Evolutionary conservation across 2,329 filamentous ascomycete genomes (phyloP).

Genomic region (Cladosporium colombiae): DNA sequence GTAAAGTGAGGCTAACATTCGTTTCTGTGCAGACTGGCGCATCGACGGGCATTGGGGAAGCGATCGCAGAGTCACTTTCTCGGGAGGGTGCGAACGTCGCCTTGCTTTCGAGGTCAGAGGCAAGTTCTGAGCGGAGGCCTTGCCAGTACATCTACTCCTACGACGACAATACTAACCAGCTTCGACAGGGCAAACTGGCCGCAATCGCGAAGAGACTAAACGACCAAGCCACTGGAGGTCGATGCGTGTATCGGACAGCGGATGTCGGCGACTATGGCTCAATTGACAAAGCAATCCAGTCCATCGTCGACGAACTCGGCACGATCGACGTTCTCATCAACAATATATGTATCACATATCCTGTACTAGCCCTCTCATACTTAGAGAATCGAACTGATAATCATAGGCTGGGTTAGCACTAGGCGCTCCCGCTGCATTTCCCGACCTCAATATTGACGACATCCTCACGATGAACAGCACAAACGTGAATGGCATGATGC

Average conservation of each 20-base stretch:
- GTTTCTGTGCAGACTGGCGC: neutral
- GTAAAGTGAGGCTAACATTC: neutral
- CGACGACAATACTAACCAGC: neutral
- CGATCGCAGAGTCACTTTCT: neutral
- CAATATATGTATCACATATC: slow-evolving; percentile 34
- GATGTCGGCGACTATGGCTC: slow-evolving; percentile 40
- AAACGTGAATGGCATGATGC: slow-evolving; percentile 53
- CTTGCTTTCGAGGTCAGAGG: neutral
- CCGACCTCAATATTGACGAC: slow-evolving; percentile 41
- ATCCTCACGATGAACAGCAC: slow-evolving; percentile 50
- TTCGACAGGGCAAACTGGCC: neutral
- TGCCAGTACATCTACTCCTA: neutral
- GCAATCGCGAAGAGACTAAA: neutral
- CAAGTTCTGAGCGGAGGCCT: neutral
- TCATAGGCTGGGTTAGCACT: slow-evolving; percentile 46
- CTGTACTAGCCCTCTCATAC: no score
- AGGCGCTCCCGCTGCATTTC: slow-evolving; percentile 47
- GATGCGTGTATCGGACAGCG: slow-evolving; percentile 33
- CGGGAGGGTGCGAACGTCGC: neutral
- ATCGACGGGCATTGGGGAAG: neutral
- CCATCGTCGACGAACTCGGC: slow-evolving; percentile 37
- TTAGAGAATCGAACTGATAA: no score
- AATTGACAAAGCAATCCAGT: slow-evolving; percentile 35
- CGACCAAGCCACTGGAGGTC: neutral
- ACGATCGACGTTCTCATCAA: slow-evolving; percentile 51